Conservation (phyloP, 2,329 filamentous ascomycete genomes). For the Moelleriella libera region DNA sequence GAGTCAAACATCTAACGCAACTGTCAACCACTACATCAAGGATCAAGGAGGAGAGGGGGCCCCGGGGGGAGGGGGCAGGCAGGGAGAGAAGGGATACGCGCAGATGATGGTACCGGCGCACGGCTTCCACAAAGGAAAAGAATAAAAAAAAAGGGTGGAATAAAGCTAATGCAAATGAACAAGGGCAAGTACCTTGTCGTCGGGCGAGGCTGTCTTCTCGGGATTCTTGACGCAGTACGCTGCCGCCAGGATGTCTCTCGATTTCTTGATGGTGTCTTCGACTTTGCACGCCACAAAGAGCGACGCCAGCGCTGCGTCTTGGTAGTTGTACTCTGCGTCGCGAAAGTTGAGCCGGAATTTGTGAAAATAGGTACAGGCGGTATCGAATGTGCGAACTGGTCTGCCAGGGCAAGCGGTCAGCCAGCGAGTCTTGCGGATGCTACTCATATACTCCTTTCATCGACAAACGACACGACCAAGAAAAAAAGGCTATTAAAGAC, state of each 20-base stretch:
- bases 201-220: slow-evolving; percentile 56
- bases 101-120: too few relatives aligned
- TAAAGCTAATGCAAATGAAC: too few relatives aligned
- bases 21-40: neutral
- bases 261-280: slow-evolving; percentile 96
- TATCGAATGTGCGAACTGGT: slow-evolving; percentile 82
- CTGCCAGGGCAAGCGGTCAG: slow-evolving; percentile 24
- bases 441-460: too few relatives aligned
- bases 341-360: slow-evolving; percentile 77
- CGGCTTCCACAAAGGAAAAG: neutral
- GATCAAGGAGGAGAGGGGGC: neutral
- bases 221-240: slow-evolving; percentile 70
- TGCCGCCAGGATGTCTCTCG: slow-evolving; percentile 79
- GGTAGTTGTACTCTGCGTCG: slow-evolving; percentile 73
- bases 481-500: too few relatives aligned
- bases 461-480: too few relatives aligned
- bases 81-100: too few relatives aligned
- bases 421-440: too few relatives aligned
- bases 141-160: too few relatives aligned
- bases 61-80: too few relatives aligned
- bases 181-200: slow-evolving; percentile 52
- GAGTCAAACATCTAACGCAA: slow-evolving; percentile 59
- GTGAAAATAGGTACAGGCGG: slow-evolving; percentile 85
- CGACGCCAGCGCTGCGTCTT: slow-evolving; percentile 77
- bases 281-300: slow-evolving; percentile 93